Percentiles rank a stretch among this genome's conserved stretches.
These are phyloP conservation scores for Exophiala phaeomuriformis DNA, from an alignment of 2,329 filamentous ascomycete genomes.

Conservation along the genomic window DNA sequence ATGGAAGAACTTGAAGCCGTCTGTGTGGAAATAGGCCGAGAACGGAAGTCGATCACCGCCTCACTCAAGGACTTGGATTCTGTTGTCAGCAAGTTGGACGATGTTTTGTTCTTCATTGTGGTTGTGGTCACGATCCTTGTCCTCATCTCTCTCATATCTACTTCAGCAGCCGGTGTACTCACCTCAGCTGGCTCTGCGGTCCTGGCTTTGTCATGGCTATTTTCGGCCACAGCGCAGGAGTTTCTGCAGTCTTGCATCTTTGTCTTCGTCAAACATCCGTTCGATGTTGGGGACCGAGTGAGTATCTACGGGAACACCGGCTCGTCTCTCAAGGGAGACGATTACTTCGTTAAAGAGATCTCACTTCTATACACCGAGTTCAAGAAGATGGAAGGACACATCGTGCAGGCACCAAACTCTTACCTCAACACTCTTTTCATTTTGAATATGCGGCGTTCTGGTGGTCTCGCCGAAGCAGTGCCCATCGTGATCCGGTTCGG, in stretches of 20 bases:
- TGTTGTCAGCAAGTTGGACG: slow-evolving; percentile 81
- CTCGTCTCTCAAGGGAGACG: slow-evolving; percentile 68
- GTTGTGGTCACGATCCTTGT: slow-evolving; percentile 73
- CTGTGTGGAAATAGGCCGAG: slow-evolving; percentile 86
- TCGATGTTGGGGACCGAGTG: slow-evolving; percentile 90
- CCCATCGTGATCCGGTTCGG: slow-evolving; percentile 82
- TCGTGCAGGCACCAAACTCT: slow-evolving; percentile 92
- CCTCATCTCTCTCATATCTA: slow-evolving; percentile 81
- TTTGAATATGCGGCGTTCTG: slow-evolving; percentile 85
- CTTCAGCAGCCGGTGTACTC: slow-evolving; percentile 82
- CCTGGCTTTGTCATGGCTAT: slow-evolving; percentile 86
- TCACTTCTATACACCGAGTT: slow-evolving; percentile 91
- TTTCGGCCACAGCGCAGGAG: slow-evolving; percentile 86
- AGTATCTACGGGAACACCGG: slow-evolving; percentile 87
- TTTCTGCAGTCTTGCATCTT: slow-evolving; percentile 92
- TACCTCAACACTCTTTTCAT: slow-evolving; percentile 90
- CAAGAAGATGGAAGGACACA: slow-evolving; percentile 96
- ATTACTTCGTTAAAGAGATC: slow-evolving; percentile 95
- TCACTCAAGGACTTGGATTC: slow-evolving; percentile 93
- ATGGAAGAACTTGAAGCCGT: slow-evolving; percentile 91
- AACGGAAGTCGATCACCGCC: slow-evolving; percentile 90
- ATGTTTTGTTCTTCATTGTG: slow-evolving; percentile 83
- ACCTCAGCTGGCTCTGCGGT: slow-evolving; percentile 80
- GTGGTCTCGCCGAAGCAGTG: slow-evolving; percentile 77
- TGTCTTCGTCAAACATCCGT: slow-evolving; percentile 94